Conservation (phyloP, 495 filamentous ascomycete genomes). For the Talaromyces proteolyticus region DNA sequence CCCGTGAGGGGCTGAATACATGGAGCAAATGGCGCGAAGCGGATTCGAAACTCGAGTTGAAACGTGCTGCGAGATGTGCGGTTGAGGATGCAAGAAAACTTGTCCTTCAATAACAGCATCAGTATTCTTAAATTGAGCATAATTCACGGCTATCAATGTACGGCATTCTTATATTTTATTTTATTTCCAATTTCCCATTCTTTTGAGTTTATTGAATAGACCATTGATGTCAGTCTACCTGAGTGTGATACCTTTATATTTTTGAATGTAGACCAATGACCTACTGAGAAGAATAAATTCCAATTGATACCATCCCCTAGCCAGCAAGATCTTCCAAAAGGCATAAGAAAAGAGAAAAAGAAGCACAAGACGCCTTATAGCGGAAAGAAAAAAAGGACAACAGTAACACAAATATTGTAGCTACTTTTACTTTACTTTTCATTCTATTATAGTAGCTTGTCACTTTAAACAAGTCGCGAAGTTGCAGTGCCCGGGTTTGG, state of each 20-base stretch:
- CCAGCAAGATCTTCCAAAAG: too few species aligned
- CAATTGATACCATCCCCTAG: too few species aligned
- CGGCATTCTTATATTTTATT: slow-evolving; percentile 4
- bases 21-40: slow-evolving; percentile 71
- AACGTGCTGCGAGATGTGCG: slow-evolving; percentile 74
- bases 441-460: not conserved
- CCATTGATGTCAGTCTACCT: not conserved
- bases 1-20: slow-evolving; percentile 72
- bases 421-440: not conserved
- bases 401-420: not conserved
- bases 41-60: slow-evolving; percentile 64
- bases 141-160: too few species aligned
- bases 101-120: slow-evolving; percentile 30
- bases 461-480: slow-evolving; percentile 20
- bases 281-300: too few species aligned
- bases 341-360: slow-evolving; percentile 4
- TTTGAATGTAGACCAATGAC: too few species aligned
- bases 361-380: slow-evolving; percentile 2
- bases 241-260: not conserved
- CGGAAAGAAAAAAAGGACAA: not conserved
- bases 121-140: too few species aligned
- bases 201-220: not conserved
- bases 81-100: slow-evolving; percentile 47
- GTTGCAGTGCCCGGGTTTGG: slow-evolving; percentile 21
- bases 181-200: slow-evolving; percentile 1